Conservation (phyloP, 257 asterid species). For the Oldenlandia corymbosa region DNA sequence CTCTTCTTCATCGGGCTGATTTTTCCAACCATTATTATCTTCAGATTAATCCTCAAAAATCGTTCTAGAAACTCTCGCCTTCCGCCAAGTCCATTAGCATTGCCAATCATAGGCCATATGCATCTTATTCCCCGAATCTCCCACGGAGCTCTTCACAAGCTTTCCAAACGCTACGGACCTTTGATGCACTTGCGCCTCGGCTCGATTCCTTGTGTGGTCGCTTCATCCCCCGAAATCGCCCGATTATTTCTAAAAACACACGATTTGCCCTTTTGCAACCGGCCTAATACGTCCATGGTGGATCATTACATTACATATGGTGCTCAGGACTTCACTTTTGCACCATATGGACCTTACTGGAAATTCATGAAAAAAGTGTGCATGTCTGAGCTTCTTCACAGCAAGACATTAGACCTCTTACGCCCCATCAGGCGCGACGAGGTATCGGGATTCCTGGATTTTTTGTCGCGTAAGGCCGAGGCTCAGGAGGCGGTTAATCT, state of each 20-base stretch:
- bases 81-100: constrained; percentile 58
- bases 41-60: constrained; percentile 23
- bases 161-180: constrained; percentile 47
- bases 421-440: constrained; percentile 52
- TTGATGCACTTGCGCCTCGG: constrained; percentile 54
- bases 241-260: constrained; percentile 55
- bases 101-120: constrained; percentile 71
- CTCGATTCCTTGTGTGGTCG: constrained; percentile 56
- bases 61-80: constrained; percentile 17
- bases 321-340: constrained; percentile 64
- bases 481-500: constrained; percentile 37
- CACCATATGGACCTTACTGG: constrained; percentile 53
- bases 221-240: constrained; percentile 57
- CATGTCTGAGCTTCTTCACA: constrained; percentile 70
- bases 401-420: constrained; percentile 46
- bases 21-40: constrained; percentile 31
- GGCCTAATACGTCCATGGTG: constrained; percentile 42
- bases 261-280: constrained; percentile 40
- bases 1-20: constrained; percentile 42
- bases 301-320: constrained; percentile 65
- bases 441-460: constrained; percentile 21
- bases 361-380: constrained; percentile 71
- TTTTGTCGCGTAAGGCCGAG: constrained; percentile 22
- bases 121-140: constrained; percentile 70
- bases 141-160: constrained; percentile 65